Base-by-base conservation (phyloP, 768 basidiomycete genomes). In the Tricholoma matsutake region DNA sequence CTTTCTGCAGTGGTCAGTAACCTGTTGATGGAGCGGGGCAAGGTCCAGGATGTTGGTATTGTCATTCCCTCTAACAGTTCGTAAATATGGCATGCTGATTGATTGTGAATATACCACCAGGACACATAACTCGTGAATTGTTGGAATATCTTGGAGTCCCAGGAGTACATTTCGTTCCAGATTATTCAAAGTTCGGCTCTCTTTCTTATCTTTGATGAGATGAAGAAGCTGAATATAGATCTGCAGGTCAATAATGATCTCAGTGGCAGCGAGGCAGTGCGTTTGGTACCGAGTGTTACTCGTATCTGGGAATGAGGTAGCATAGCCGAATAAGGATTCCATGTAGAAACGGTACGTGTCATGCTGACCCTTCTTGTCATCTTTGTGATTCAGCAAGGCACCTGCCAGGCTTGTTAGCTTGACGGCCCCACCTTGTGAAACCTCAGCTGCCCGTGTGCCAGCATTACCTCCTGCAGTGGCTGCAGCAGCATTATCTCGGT, bases 231-330 rank as follows among this genome's bases (percentile, higher is more conserved):
- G 37, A 13, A 65, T 59, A 56, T 69, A 71, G 18, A 58, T 16
- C 0, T 64, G 32, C 4, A 66, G 66, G 39, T 72, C 45, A 0
- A 65, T 41, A 6, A 78, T 39, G 10, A 73, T 45, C 10, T 62
- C 68, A 1, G 58, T 58, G 0, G 69, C 69, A 6, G 68, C 72
- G 1, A 70, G 61, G n/a, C 66, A 61, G 49, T 77, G 67, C 1
- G 69, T 72, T 31, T 72, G 67, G 57, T 68, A 80, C 0, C 70
- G 71, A 1, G 68, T 78, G 59, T 76, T 78, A 63, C 72, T 75
- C 0, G 72, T 73, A 53, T 77, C 74, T 0, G 77, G 75, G 55
- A 71, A 79, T 47, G 54, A 53, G 6, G 71, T 25, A 1, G 32
- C 16, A 11, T 62, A 55, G 1, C 73, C 74, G 2, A 71, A 22